These are phyloP conservation scores for Amphirosellinia nigrospora DNA, from an alignment of 495 filamentous ascomycete genomes.

Conservation along the genomic window DNA sequence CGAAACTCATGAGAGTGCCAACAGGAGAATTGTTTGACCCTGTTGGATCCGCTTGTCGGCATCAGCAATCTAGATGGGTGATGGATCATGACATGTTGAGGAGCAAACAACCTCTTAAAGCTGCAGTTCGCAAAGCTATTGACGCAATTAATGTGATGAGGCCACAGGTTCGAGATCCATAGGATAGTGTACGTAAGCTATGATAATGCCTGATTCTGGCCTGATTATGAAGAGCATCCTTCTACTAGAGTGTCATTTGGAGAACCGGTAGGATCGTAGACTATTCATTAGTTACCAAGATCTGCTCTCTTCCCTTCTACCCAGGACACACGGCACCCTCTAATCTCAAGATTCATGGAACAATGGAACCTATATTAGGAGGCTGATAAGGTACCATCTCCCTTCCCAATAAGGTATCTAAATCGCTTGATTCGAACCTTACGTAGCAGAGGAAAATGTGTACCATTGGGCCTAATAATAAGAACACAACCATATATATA, in stretches of 20 bases:
- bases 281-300: neutral
- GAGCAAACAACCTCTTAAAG: neutral
- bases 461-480: neutral
- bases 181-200: neutral
- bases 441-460: neutral
- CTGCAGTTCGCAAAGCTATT: neutral
- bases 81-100: constrained; percentile 11
- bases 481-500: neutral
- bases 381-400: neutral
- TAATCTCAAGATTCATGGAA: neutral
- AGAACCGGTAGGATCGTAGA: neutral
- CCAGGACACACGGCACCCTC: neutral
- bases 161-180: neutral
- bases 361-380: neutral
- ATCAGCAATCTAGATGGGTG: constrained; percentile 4
- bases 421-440: neutral
- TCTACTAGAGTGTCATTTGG: neutral
- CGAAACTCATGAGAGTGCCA: constrained; percentile 10
- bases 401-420: neutral
- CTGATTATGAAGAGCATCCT: neutral
- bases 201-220: neutral
- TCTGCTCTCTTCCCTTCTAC: neutral
- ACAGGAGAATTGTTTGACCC: neutral
- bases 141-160: constrained; percentile 10
- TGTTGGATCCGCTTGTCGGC: constrained; percentile 2